phyloP scores from a whole-genome alignment of 371 early-diverging fungal species.

The Polyrhizophydium stewartii region DNA sequence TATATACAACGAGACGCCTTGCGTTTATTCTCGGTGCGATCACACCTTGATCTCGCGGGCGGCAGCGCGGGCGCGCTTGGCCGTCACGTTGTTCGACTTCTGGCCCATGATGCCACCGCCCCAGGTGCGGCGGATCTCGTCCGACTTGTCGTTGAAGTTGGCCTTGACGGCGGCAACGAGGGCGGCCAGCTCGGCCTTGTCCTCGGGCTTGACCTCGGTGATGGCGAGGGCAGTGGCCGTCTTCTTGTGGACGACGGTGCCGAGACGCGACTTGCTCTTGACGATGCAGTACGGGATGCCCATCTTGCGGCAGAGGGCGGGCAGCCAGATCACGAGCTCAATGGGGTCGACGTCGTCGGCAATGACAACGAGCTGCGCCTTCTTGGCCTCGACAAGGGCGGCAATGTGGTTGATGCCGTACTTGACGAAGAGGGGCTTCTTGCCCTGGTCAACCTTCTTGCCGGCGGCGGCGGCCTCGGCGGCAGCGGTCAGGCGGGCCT shows the following conservation, averaged over 20 bases:
- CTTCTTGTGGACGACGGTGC: conserved; percentile 99
- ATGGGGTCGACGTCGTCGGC: conserved; percentile 99
- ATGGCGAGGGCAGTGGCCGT: conserved; percentile 96
- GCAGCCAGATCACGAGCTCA: conserved; percentile 98
- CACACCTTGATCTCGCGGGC: conserved; percentile 38
- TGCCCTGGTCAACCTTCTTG: conserved; percentile 80
- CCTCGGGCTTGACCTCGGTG: conserved; percentile 92
- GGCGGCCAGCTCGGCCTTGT: conserved; percentile 87
- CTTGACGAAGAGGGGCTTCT: conserved; percentile 96
- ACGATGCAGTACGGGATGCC: conserved; percentile 99
- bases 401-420: conserved; percentile 99
- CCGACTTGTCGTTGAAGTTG: conserved; percentile 90
- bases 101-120: conserved; percentile 91
- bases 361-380: conserved; percentile 98
- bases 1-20: no score
- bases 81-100: conserved; percentile 78
- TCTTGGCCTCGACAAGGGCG: conserved; percentile 96
- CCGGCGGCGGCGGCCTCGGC: conserved; percentile 84
- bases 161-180: conserved; percentile 88
- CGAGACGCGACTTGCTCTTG: conserved; percentile 97
- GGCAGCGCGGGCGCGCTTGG: conserved; percentile 68
- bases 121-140: conserved; percentile 88
- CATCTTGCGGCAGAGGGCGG: conserved; percentile 99
- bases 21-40: no score
- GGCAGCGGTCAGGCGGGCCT: conserved; percentile 81